Percentiles rank a stretch among this genome's conserved stretches.
phyloP scores from a whole-genome alignment of 768 basidiomycete species.

The Collybiopsis luxurians region DNA sequence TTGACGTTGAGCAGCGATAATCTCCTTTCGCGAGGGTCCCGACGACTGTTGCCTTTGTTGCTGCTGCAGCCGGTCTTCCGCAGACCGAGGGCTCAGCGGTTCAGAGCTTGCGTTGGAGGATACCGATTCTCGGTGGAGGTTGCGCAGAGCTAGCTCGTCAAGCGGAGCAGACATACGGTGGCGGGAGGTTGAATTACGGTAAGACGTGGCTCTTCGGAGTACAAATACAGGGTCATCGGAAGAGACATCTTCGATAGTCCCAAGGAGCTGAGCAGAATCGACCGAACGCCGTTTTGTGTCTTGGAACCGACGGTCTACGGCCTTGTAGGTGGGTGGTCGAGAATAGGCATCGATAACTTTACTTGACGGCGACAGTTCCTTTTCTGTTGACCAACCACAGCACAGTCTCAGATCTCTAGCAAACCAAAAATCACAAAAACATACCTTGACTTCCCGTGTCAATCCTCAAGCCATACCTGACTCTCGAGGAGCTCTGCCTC shows the following conservation, averaged over 20 bases:
- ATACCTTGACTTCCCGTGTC: constrained; percentile 61
- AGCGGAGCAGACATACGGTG: constrained; percentile 73
- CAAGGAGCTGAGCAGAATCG: constrained; percentile 73
- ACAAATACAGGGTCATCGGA: constrained; percentile 88
- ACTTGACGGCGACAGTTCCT: constrained; percentile 73
- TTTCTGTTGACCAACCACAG: constrained; percentile 58
- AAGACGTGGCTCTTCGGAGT: constrained; percentile 77
- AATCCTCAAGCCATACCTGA: constrained; percentile 79
- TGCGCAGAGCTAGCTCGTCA: constrained; percentile 79
- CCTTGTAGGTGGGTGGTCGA: constrained; percentile 68
- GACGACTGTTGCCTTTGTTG: constrained; percentile 29
- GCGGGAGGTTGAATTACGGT: constrained; percentile 68
- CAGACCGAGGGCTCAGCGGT: background rate
- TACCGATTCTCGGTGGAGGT: constrained; percentile 65
- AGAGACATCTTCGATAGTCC: constrained; percentile 69
- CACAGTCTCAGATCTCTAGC: no score
- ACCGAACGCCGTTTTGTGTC: constrained; percentile 82
- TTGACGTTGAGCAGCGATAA: constrained; percentile 91
- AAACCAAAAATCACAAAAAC: constrained; percentile 20
- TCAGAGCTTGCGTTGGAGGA: constrained; percentile 38
- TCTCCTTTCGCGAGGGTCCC: constrained; percentile 71
- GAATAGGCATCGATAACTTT: constrained; percentile 83
- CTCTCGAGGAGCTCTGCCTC: constrained; percentile 71
- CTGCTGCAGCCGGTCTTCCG: background rate
- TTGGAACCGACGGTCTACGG: constrained; percentile 55